Percentiles rank a stretch among this genome's conserved stretches.
Evolutionary conservation across 2,329 filamentous ascomycete species (phyloP).

Genomic region (Neopestalotiopsis sp.): DNA sequence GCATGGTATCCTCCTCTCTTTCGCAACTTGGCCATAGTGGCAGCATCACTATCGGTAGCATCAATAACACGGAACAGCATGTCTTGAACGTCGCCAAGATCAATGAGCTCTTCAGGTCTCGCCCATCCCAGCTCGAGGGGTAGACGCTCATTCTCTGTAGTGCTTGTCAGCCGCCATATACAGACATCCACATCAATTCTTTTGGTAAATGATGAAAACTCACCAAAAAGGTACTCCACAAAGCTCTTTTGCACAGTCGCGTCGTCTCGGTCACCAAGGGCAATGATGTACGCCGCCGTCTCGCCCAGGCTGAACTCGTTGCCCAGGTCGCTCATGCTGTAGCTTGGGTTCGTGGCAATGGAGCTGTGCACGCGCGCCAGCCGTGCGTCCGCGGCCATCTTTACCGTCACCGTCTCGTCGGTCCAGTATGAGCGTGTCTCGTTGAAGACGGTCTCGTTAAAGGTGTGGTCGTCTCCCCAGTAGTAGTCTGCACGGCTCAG

Average conservation of each 20-base stretch:
- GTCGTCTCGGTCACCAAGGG: background rate
- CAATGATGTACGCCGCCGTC: conserved; percentile 3
- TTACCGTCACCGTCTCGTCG: conserved; percentile 22
- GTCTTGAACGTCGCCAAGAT: background rate
- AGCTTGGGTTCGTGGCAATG: conserved; percentile 27
- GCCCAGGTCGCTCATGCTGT: background rate
- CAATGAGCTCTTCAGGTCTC: conserved; percentile 1
- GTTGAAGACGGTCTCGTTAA: conserved; percentile 23
- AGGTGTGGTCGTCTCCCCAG: conserved; percentile 11
- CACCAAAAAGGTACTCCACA: conserved; percentile 14
- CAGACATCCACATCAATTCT: background rate
- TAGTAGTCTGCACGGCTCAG: conserved; percentile 16
- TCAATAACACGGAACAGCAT: conserved; percentile 5
- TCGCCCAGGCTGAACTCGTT: conserved; percentile 4
- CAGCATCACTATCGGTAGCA: conserved; percentile 2
- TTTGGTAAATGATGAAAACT: background rate
- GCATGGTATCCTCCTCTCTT: background rate
- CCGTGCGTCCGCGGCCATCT: conserved; percentile 25
- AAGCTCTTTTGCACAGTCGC: conserved; percentile 5
- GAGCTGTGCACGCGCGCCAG: conserved; percentile 24
- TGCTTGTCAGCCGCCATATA: background rate
- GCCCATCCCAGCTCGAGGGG: conserved; percentile 8
- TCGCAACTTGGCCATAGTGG: background rate
- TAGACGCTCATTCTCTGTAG: conserved; percentile 10
- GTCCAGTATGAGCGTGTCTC: conserved; percentile 27